Evolutionary conservation across 495 filamentous ascomycete species (phyloP), one percentile per base, ranked within the genome.

Genomic region (Xylaria acuta): DNA sequence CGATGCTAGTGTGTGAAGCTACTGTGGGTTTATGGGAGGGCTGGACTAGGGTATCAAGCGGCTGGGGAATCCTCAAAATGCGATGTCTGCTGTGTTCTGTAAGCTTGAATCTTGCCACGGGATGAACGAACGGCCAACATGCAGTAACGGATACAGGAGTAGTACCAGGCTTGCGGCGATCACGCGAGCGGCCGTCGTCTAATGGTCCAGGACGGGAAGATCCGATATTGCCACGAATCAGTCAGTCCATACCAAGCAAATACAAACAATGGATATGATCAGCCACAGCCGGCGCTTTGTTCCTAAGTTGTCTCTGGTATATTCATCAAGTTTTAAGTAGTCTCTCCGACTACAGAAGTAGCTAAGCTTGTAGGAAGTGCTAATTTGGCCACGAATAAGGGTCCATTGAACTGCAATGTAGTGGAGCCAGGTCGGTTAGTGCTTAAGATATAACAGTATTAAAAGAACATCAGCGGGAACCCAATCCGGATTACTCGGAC

Each of bases 141-240:
- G 63, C 64, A 40, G 25, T 53, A 36, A 51, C 43, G 53, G 32
- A 67, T 22, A 53, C 45, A 36, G 27, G 40, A 67, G 49, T 41
- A 30, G 49, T 18, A 27, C 64, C 20, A 53, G 38, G 66, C 66
- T 69, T 58, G 40, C 67, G 54, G 67, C 67, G 67, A 69, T 69
- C 67, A 69, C 67, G 67, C 67, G 67, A 69, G 67, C 43, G 62
- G 25, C 67, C 54, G 53, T 62, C 67, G 36, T 45, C 67, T 69
- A 36, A 60, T 45, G 18, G 5, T 36, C 9, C 27, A 62, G 32
- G 38, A 49, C 67, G 67, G 67, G 41, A 69, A 45, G 53, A 69
- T 69, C 67, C 67, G 67, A 69, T 60, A 40, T 34, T 59, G 18
- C 53, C 20, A 69, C 53, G n/a, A 69, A 69, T 49, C 53, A 69